Percentiles rank a stretch among this genome's conserved stretches.
Conservation (phyloP, 176 grass and related monocot genomes). For the Bromus sterilis region DNA sequence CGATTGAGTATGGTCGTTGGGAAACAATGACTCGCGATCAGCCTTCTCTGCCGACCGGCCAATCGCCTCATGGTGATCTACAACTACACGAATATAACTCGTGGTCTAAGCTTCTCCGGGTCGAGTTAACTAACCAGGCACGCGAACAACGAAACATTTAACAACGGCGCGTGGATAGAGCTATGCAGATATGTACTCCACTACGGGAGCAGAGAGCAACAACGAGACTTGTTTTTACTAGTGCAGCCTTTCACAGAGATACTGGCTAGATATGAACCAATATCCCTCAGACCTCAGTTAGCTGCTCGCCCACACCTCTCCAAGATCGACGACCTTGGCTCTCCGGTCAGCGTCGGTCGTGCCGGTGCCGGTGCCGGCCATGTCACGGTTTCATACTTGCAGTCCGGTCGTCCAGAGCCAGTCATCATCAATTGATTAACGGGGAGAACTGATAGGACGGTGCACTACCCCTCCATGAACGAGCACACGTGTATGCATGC, state of each 20-base stretch:
- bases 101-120: neutral
- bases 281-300: neutral
- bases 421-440: neutral
- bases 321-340: neutral
- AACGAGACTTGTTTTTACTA: neutral
- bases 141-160: neutral
- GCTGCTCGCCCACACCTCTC: neutral
- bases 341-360: neutral
- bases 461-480: neutral
- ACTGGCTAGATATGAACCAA: neutral
- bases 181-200: neutral
- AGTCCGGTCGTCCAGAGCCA: neutral
- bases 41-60: too few species aligned
- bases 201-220: neutral
- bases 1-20: neutral
- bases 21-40: neutral
- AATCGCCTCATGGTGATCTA: neutral
- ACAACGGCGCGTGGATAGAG: neutral
- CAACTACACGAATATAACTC: neutral
- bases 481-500: neutral
- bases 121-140: neutral
- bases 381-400: slow-evolving; percentile 12
- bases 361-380: neutral
- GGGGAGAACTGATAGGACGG: neutral
- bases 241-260: neutral